These are phyloP conservation scores for Phytopythium delawarense DNA, from an alignment of 352 stramenopile species.

Conservation along the genomic window DNA sequence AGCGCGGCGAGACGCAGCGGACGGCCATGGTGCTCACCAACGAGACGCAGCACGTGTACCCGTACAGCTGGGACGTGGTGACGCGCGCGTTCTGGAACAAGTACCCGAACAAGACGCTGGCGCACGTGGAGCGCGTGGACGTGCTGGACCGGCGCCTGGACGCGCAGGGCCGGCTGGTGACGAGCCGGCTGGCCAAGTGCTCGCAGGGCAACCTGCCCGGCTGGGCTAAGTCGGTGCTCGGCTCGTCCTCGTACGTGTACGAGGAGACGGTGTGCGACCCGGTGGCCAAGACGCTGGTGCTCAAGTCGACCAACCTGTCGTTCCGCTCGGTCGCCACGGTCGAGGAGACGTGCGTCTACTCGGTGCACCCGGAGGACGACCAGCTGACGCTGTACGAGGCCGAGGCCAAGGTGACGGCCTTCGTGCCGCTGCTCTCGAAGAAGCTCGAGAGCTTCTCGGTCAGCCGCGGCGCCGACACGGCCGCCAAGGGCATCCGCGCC, in stretches of 20 bases:
- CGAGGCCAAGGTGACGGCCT: constrained; percentile 76
- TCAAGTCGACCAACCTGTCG: constrained; percentile 81
- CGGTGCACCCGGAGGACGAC: constrained; percentile 49
- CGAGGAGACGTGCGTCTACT: constrained; percentile 84
- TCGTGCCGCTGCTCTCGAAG: constrained; percentile 74
- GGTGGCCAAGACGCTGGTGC: constrained; percentile 50
- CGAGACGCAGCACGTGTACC: constrained; percentile 72
- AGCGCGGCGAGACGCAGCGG: not conserved
- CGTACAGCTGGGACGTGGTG: constrained; percentile 81
- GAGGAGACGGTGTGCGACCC: constrained; percentile 80
- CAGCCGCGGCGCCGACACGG: constrained; percentile 64
- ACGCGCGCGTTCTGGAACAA: constrained; percentile 89
- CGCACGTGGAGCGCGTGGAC: constrained; percentile 81
- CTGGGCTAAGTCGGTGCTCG: constrained; percentile 68
- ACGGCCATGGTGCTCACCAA: constrained; percentile 70
- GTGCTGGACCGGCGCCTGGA: constrained; percentile 75
- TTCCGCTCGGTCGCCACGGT: constrained; percentile 74
- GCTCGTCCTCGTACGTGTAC: constrained; percentile 74
- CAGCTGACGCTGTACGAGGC: constrained; percentile 63
- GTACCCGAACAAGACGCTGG: constrained; percentile 76
- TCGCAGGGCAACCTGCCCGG: constrained; percentile 68
- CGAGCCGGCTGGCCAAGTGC: constrained; percentile 66
- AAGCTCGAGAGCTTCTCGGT: constrained; percentile 83
- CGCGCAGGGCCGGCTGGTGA: constrained; percentile 55
- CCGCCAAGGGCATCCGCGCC: constrained; percentile 72